These are phyloP conservation scores for Trebouxia sp. DNA, from an alignment of 139 green algal species.

Conservation along the genomic window DNA sequence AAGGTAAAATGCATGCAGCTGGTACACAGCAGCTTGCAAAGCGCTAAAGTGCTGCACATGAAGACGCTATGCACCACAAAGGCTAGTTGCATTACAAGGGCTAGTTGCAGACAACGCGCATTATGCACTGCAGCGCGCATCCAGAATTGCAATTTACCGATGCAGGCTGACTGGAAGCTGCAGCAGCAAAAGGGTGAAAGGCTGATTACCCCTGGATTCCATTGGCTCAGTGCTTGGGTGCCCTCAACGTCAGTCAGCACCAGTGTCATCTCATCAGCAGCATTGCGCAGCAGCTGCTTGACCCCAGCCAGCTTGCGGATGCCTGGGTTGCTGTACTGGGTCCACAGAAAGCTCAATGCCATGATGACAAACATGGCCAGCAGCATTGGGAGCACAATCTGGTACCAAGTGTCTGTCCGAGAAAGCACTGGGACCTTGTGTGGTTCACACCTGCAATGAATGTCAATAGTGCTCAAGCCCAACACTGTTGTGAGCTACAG, in stretches of 20 bases:
- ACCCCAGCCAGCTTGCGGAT: background rate
- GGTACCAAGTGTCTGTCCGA: background rate
- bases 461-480: background rate
- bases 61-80: background rate
- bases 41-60: too few relatives aligned
- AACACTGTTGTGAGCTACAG: background rate
- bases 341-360: background rate
- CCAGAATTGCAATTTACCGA: background rate
- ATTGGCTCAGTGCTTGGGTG: constrained; percentile 1
- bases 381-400: constrained; percentile 19
- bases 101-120: background rate
- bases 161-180: background rate
- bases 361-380: constrained; percentile 2
- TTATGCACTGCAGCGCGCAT: background rate
- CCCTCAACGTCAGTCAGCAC: constrained; percentile 29
- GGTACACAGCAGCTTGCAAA: too few relatives aligned
- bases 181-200: background rate
- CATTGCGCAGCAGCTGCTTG: background rate
- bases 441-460: background rate
- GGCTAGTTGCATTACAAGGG: background rate
- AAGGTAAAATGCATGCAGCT: too few relatives aligned
- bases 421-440: background rate
- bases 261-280: constrained; percentile 17
- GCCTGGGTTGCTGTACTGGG: constrained; percentile 4
- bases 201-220: constrained; percentile 11